Evolutionary conservation across 805 yeast species (phyloP).

Genomic region (Maudiozyma pseudohumilis): DNA sequence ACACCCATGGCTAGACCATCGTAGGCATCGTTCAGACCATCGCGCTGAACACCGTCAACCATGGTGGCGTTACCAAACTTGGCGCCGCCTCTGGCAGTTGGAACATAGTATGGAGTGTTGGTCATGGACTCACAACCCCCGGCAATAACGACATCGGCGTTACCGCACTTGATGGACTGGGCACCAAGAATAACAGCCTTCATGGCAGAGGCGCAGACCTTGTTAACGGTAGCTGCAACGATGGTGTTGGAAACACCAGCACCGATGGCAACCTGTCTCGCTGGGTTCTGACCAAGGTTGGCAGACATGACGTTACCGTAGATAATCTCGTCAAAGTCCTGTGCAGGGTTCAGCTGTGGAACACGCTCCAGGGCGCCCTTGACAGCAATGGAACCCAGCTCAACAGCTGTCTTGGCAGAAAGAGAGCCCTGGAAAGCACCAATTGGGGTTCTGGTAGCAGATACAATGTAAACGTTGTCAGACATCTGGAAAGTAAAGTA

Average conservation of each 20-base stretch:
- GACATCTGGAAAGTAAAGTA: constrained; percentile 18
- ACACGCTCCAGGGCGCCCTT: constrained; percentile 77
- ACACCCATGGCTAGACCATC: constrained; percentile 88
- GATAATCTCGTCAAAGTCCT: constrained; percentile 76
- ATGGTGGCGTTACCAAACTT: constrained; percentile 75
- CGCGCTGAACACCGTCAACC: constrained; percentile 85
- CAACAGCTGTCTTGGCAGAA: constrained; percentile 65
- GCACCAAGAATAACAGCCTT: constrained; percentile 87
- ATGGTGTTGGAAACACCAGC: constrained; percentile 77
- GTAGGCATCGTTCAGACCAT: constrained; percentile 90
- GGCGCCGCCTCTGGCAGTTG: constrained; percentile 77
- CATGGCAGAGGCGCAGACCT: constrained; percentile 95
- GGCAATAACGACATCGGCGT: constrained; percentile 85
- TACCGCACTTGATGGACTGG: constrained; percentile 79
- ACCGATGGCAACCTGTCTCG: constrained; percentile 90
- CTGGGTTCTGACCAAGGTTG: constrained; percentile 94
- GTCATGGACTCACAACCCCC: constrained; percentile 99
- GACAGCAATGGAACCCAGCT: constrained; percentile 88
- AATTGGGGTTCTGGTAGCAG: constrained; percentile 90
- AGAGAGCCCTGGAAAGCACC: constrained; percentile 88
- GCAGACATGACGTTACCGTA: constrained; percentile 93
- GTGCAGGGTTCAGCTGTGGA: constrained; percentile 60
- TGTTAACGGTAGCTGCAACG: constrained; percentile 85
- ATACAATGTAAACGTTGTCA: constrained; percentile 70
- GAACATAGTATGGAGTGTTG: constrained; percentile 86